Base-by-base conservation (phyloP, 2,329 filamentous ascomycete genomes). In the Chrysoporthe deuterocubensis region DNA sequence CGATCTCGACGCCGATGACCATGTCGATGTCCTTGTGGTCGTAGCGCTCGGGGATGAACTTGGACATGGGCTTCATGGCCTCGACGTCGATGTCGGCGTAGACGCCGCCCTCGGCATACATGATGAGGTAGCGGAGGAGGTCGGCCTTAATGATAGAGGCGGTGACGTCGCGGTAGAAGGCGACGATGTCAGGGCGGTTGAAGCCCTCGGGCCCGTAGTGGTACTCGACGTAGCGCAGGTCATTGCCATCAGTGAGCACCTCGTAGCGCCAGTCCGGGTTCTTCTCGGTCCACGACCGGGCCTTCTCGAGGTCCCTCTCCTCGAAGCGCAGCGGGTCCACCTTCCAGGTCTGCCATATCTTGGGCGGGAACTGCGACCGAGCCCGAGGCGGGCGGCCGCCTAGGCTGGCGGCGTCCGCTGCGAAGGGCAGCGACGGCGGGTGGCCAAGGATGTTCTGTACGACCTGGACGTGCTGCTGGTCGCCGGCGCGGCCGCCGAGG, bases 261-360 rank as follows among this genome's bases (percentile, higher is more conserved):
- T 91, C 89, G 74, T 91, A 91, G 71, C 90, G 81, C 75, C 89
- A 87, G 1, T 81, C 82, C 0, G 89, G 89, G 72, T 92, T 92
- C 77, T 88, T 90, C 26, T 79, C 77, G 0, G 86, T 82, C 90
- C 90, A 92, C 1, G 88, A 89, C 70, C 84, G 83, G 13, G 90
- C 89, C 0, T 82, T 82, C 40, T 82, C 78, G 40, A 85, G 79
- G 72, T 92, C 89, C 65, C 87, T 83, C 73, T 88, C 83, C 71
- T 91, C 89, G 73, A 92, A 91, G 2, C 81, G 81, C 40, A 92
- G 80, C 2, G 90, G 88, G 70, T 89, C 85, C 32, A 90, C 85
- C 76, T 92, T 92, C 90, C 90, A 92, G 0, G 87, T 90, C 77
- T 92, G 90, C 90, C 90, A 92, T 71, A 92, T 91, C 78, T 92